A percentile compares a stretch with the other conserved stretches of the same genome.
phyloP scores from a whole-genome alignment of 371 early-diverging fungal genomes.

The Mucor plumbeus region DNA sequence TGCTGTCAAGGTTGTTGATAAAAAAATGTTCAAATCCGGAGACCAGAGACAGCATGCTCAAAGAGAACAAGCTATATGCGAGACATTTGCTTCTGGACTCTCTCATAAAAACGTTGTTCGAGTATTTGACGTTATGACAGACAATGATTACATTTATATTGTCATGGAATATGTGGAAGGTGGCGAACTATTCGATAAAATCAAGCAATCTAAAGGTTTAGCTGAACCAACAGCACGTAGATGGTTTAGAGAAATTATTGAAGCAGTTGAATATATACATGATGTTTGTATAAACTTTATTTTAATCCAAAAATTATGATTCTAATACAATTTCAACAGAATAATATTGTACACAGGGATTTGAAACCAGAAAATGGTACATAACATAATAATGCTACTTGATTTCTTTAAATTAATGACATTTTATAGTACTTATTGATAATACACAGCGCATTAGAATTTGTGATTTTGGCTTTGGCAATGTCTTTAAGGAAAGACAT shows the following conservation, averaged over 20 bases:
- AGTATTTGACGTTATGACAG: slow-evolving; percentile 88
- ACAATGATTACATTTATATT: slow-evolving; percentile 84
- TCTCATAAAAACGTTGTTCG: slow-evolving; percentile 86
- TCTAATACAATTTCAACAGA: slow-evolving; percentile 29
- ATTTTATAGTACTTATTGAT: slow-evolving; percentile 57
- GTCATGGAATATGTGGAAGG: slow-evolving; percentile 97
- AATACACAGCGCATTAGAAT: slow-evolving; percentile 67
- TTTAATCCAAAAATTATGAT: neutral
- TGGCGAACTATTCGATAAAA: slow-evolving; percentile 95
- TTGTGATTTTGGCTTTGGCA: slow-evolving; percentile 96
- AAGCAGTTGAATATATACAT: slow-evolving; percentile 95
- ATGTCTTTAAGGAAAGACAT: slow-evolving; percentile 75
- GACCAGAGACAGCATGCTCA: slow-evolving; percentile 61
- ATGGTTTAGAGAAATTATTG: slow-evolving; percentile 95
- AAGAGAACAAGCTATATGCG: slow-evolving; percentile 67
- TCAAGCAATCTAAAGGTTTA: slow-evolving; percentile 86
- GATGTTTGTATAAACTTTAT: slow-evolving; percentile 27
- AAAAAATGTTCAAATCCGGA: slow-evolving; percentile 59
- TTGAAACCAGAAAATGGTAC: slow-evolving; percentile 86
- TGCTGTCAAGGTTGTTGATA: slow-evolving; percentile 68
- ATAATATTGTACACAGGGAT: slow-evolving; percentile 87
- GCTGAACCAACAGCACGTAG: slow-evolving; percentile 83
- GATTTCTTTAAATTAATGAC: neutral
- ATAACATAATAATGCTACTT: neutral
- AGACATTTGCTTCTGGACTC: slow-evolving; percentile 64